Conservation (phyloP, 306 rosid species). For the Prunus persica region Prunus_persica_NCBIv2 NC_034010.1:21254001-21254500, state of each 20-base stretch:
- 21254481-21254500: conserved; percentile 23
- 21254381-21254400: conserved; percentile 25
- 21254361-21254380: conserved; percentile 25
- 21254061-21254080: too few relatives aligned
- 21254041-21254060: too few relatives aligned
- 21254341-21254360: conserved; percentile 32
- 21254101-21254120: too few relatives aligned
- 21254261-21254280: background rate
- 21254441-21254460: conserved; percentile 27
- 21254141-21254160: too few relatives aligned
- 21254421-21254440: conserved; percentile 34
- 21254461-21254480: conserved; percentile 19
- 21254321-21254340: conserved; percentile 34
- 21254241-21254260: too few relatives aligned
- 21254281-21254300: conserved; percentile 38
- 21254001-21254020: too few relatives aligned
- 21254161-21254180: too few relatives aligned
- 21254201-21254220: background rate
- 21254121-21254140: too few relatives aligned
- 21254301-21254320: conserved; percentile 25
- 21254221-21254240: background rate
- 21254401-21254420: conserved; percentile 10
- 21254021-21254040: too few relatives aligned
- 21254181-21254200: too few relatives aligned
- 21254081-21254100: too few relatives aligned